phyloP scores from a whole-genome alignment of 2,329 filamentous ascomycete species.

The Alternaria alternata region DNA sequence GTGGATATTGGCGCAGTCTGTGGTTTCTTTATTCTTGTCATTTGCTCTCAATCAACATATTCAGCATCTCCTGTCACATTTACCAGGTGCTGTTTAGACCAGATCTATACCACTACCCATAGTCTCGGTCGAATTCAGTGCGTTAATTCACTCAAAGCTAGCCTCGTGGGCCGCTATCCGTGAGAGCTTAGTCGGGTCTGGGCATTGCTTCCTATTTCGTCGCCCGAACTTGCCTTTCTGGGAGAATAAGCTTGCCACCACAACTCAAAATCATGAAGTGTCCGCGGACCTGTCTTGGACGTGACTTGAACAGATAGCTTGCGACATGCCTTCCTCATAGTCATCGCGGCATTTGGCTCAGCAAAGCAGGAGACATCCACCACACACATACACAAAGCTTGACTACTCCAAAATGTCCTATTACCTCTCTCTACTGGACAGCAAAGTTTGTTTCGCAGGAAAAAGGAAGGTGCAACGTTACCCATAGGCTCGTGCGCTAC shows the following conservation, averaged over 20 bases:
- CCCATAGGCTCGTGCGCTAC: slow-evolving; percentile 6
- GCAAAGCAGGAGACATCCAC: neutral
- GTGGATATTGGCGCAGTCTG: slow-evolving; percentile 48
- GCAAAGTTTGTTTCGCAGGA: neutral
- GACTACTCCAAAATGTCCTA: neutral
- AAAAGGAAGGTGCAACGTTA: slow-evolving; percentile 11
- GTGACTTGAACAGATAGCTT: neutral
- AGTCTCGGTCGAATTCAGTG: slow-evolving; percentile 38
- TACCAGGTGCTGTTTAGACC: slow-evolving; percentile 45
- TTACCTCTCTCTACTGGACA: neutral
- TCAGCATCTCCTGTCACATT: slow-evolving; percentile 41
- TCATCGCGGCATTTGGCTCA: neutral
- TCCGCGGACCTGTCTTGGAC: neutral
- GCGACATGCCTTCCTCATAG: neutral
- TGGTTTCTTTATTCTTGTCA: slow-evolving; percentile 34
- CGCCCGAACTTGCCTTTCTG: slow-evolving; percentile 24
- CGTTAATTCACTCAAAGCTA: slow-evolving; percentile 23
- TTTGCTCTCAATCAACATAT: slow-evolving; percentile 36
- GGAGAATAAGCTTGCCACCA: slow-evolving; percentile 23
- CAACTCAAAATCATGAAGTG: slow-evolving; percentile 2
- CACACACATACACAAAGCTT: neutral
- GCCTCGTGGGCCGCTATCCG: slow-evolving; percentile 24
- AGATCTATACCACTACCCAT: slow-evolving; percentile 34
- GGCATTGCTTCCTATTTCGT: slow-evolving; percentile 30
- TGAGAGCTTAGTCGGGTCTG: slow-evolving; percentile 24